Conservation (phyloP, 2,329 filamentous ascomycete species). For the Neofusicoccum kwambonambiense region DNA sequence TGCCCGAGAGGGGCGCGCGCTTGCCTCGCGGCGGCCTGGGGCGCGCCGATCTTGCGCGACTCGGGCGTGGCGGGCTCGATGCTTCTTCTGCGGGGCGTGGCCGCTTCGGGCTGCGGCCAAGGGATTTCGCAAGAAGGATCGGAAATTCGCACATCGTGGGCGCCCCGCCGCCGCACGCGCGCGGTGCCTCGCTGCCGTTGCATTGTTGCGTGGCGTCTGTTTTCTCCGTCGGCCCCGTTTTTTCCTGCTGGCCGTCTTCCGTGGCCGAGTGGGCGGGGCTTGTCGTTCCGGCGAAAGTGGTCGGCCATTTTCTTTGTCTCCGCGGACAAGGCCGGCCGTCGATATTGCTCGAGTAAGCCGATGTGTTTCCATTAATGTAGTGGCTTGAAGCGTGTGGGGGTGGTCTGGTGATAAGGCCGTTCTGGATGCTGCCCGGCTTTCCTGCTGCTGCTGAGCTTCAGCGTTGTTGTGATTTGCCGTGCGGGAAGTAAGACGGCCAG, state of each 20-base stretch:
- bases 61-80: not conserved
- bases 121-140: constrained; percentile 6
- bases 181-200: not conserved
- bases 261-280: not conserved
- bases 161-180: not conserved
- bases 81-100: not conserved
- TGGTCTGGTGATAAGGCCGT: not conserved
- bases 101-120: not conserved
- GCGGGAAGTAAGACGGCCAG: not conserved
- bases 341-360: not conserved
- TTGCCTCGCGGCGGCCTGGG: not conserved
- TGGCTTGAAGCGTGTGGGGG: not conserved
- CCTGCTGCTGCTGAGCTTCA: not conserved
- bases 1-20: not conserved
- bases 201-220: not conserved
- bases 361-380: not conserved
- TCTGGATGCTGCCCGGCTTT: not conserved
- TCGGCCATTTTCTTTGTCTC: not conserved
- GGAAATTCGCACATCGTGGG: not conserved
- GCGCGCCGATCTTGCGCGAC: not conserved
- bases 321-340: not conserved
- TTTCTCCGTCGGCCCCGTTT: not conserved
- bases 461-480: not conserved
- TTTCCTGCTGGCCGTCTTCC: too few relatives aligned
- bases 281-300: not conserved